phyloP scores from a whole-genome alignment of 345 rosid species.

The Citropsis articulata region DNA sequence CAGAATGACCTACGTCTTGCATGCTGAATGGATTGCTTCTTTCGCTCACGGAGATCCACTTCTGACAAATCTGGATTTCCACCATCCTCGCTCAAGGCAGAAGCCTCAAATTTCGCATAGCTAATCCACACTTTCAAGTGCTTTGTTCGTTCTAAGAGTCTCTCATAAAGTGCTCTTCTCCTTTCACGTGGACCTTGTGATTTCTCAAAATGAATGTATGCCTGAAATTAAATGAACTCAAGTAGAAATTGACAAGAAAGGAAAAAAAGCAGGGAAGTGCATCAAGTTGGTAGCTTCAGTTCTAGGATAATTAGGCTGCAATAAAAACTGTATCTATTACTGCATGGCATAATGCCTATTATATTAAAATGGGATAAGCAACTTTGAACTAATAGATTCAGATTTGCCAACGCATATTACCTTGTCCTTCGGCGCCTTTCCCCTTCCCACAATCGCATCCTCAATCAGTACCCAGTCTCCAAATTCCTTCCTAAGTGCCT shows the following conservation, averaged over 20 bases:
- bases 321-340: background rate
- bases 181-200: conserved; percentile 70
- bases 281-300: background rate
- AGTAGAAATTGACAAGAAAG: background rate
- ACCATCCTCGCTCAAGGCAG: conserved; percentile 43
- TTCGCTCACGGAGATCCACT: conserved; percentile 36
- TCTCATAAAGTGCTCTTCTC: conserved; percentile 66
- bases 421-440: conserved; percentile 90
- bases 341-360: background rate
- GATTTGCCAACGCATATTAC: conserved; percentile 66
- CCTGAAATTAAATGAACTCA: conserved; percentile 39
- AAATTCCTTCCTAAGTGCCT: conserved; percentile 75
- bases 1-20: conserved; percentile 63
- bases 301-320: background rate
- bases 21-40: conserved; percentile 40
- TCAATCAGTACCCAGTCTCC: conserved; percentile 86
- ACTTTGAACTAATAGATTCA: background rate
- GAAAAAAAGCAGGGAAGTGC: background rate
- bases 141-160: conserved; percentile 76
- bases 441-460: conserved; percentile 89
- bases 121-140: conserved; percentile 94
- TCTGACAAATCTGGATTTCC: conserved; percentile 27
- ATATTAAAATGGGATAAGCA: background rate
- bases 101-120: conserved; percentile 85
- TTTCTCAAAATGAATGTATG: conserved; percentile 87